Conservation (phyloP, 2,329 filamentous ascomycete genomes). For the Parastagonospora nodorum region DNA sequence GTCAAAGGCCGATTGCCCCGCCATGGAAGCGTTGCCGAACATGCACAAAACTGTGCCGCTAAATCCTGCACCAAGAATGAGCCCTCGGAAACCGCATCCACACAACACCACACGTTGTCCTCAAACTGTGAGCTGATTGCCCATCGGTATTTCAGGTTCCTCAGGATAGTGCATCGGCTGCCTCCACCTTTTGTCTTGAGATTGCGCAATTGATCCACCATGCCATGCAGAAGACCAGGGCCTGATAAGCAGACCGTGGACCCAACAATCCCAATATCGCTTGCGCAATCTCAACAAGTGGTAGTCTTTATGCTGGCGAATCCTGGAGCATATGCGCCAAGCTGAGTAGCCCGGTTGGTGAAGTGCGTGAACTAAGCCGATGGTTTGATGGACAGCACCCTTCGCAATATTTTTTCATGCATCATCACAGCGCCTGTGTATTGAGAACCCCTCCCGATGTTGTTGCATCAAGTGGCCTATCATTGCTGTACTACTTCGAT, state of each 20-base stretch:
- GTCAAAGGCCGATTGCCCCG: background rate
- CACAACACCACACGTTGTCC: conserved; percentile 6
- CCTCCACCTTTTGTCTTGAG: background rate
- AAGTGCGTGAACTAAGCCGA: conserved; percentile 1
- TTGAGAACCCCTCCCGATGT: background rate
- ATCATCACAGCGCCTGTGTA: background rate
- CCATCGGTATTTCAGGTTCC: background rate
- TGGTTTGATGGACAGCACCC: background rate
- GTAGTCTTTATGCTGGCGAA: background rate
- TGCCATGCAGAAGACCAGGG: background rate
- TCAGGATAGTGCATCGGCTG: background rate
- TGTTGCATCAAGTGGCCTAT: background rate
- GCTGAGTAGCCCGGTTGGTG: background rate
- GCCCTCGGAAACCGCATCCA: background rate
- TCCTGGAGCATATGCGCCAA: conserved; percentile 1
- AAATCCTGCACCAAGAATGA: background rate
- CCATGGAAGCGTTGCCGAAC: background rate
- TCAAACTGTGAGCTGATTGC: background rate
- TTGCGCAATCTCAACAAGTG: conserved; percentile 1
- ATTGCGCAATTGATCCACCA: background rate
- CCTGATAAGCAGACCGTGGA: conserved; percentile 4
- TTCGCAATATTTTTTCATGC: background rate
- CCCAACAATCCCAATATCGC: conserved; percentile 7
- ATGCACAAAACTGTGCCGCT: background rate
- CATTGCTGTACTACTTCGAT: background rate